These are phyloP conservation scores for Acer campestre DNA, from an alignment of 345 rosid species.

Conservation along the genomic window DNA sequence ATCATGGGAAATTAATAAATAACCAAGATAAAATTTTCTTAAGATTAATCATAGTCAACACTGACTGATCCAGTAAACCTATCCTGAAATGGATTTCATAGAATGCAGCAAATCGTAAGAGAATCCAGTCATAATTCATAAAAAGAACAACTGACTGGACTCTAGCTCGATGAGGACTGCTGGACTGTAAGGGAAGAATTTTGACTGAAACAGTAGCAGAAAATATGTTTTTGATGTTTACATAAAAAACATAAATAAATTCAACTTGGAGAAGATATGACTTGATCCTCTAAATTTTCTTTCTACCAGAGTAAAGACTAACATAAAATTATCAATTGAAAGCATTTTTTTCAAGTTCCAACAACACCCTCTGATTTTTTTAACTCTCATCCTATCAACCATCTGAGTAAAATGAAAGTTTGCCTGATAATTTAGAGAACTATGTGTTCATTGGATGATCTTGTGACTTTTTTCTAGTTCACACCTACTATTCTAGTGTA, in stretches of 20 bases:
- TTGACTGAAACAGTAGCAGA: neutral
- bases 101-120: neutral
- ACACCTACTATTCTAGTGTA: neutral
- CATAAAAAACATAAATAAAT: no score
- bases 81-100: neutral
- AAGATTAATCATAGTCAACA: no score
- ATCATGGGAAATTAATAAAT: no score
- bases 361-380: no score
- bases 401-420: neutral
- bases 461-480: neutral
- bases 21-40: neutral
- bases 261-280: no score
- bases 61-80: neutral
- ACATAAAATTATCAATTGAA: neutral
- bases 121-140: neutral
- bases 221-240: neutral
- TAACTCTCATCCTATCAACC: neutral
- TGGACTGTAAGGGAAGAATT: neutral
- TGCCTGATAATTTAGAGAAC: neutral
- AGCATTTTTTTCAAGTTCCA: neutral
- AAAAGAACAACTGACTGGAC: neutral
- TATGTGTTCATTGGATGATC: neutral
- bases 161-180: neutral
- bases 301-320: no score
- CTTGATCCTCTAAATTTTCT: no score